Base-by-base conservation (phyloP, 768 basidiomycete genomes). In the Hemileccinum rubropunctum region DNA sequence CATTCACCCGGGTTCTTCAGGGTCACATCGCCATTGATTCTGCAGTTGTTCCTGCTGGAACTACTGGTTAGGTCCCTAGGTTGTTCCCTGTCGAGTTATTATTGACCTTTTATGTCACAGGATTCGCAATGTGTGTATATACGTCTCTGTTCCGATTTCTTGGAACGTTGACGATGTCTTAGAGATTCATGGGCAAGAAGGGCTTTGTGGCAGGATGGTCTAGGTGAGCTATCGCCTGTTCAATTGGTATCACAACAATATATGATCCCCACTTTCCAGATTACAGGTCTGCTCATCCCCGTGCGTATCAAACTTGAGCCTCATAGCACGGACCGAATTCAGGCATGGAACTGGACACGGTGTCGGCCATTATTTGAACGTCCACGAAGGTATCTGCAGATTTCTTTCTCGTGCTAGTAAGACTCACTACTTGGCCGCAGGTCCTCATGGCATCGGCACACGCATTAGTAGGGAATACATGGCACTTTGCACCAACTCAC, bases 271-370 rank as follows among this genome's bases (percentile, higher is more conserved):
- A 15, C 4, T 39, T 2, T 42, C 4, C 49, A 85, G 83, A 85
- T 61, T 86, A 83, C 59, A 74, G 81, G 81, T 82, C 54, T 50
- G 60, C 44, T 20, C 17, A 21, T 52, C 35, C 36, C 42, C 37
- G 8, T 42, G 10, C 18, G 28, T 17, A 18, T 1, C 26, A 18
- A 18, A 33, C n/a, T 13, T 45, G 3, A 26, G 36, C 46, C 33
- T 50, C n/a, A 52, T 32, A 14, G 35, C 46, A 46, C 38, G 56
- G 48, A 37, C 30, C 28, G 33, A 32, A 54, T 36, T 7, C 45
- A 87, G 92, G 52, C 94, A 97, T 54, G 90, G 91, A 5, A 97
- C 95, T 17, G 93, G 93, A 0, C 95, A 98, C 59, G 95, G 97
- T 30, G 88, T 99, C 28, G 95, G 95, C 0, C 86, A 90, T 57